Conservation (phyloP, 2,329 filamentous ascomycete genomes). For the Microascus cirrosus region DNA sequence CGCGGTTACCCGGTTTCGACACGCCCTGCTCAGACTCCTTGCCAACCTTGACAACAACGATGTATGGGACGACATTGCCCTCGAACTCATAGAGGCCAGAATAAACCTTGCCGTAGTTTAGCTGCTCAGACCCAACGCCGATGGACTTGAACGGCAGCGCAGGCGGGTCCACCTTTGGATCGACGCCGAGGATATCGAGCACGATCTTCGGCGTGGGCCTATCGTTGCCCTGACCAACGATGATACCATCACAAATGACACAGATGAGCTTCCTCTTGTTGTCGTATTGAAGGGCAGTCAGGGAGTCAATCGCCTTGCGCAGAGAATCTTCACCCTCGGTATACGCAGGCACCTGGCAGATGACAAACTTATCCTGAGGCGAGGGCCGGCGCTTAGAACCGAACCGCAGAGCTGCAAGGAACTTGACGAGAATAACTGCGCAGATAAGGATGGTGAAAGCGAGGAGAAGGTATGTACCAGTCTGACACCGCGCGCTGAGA, state of each 20-base stretch:
- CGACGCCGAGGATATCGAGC: slow-evolving; percentile 90
- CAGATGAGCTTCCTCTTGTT: slow-evolving; percentile 97
- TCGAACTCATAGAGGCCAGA: slow-evolving; percentile 96
- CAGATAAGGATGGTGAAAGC: slow-evolving; percentile 80
- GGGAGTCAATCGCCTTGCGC: slow-evolving; percentile 82
- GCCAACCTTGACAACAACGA: slow-evolving; percentile 93
- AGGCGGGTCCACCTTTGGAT: slow-evolving; percentile 91
- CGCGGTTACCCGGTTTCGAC: slow-evolving; percentile 91
- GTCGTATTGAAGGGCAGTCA: slow-evolving; percentile 91
- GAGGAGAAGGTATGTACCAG: slow-evolving; percentile 85
- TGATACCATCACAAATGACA: slow-evolving; percentile 95
- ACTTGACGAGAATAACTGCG: slow-evolving; percentile 73
- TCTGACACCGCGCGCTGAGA: slow-evolving; percentile 60
- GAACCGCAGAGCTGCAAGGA: slow-evolving; percentile 85
- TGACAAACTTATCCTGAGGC: slow-evolving; percentile 96
- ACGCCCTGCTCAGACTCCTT: slow-evolving; percentile 90
- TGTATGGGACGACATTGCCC: slow-evolving; percentile 92
- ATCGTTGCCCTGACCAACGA: slow-evolving; percentile 92
- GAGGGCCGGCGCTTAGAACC: slow-evolving; percentile 82
- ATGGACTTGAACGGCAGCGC: slow-evolving; percentile 91
- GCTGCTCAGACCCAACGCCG: slow-evolving; percentile 76
- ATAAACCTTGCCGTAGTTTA: slow-evolving; percentile 98
- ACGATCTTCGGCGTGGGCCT: slow-evolving; percentile 96
- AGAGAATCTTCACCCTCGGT: slow-evolving; percentile 96
- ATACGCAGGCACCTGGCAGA: slow-evolving; percentile 95